Evolutionary conservation across 805 yeast genomes (phyloP).

Genomic region (Saccharomycopsis sp.): DNA sequence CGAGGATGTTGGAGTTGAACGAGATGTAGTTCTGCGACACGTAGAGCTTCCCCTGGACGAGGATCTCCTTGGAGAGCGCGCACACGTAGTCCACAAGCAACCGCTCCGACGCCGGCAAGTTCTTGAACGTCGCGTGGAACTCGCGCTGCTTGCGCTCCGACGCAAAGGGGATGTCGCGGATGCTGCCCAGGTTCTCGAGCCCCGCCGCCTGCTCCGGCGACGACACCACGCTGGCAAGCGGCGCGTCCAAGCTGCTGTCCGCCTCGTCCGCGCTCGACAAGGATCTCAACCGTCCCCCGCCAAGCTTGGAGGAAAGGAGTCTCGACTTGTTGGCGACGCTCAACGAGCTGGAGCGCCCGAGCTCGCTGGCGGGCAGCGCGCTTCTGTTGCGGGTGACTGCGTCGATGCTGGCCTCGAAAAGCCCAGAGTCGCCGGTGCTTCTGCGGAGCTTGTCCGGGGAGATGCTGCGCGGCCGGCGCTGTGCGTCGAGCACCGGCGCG

Average conservation of each 20-base stretch:
- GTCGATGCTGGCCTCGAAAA: not conserved
- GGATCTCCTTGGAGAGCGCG: slow-evolving; percentile 58
- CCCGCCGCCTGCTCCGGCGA: not conserved
- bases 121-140: slow-evolving; percentile 53
- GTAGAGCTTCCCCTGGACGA: slow-evolving; percentile 61
- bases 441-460: not conserved
- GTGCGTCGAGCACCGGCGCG: too few relatives aligned
- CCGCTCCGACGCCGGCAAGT: slow-evolving; percentile 42
- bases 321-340: not conserved
- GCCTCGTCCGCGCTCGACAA: not conserved
- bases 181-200: not conserved
- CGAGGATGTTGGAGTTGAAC: slow-evolving; percentile 62
- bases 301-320: not conserved
- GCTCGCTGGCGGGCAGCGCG: not conserved
- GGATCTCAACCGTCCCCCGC: not conserved
- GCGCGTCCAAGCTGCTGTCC: not conserved
- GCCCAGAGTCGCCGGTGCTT: not conserved
- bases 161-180: slow-evolving; percentile 28
- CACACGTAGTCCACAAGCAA: slow-evolving; percentile 59
- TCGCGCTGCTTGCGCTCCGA: slow-evolving; percentile 49
- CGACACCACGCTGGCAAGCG: not conserved
- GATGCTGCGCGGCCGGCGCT: too few relatives aligned
- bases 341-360: not conserved
- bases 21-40: slow-evolving; percentile 48
- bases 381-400: not conserved